Conservation (phyloP, 2,329 filamentous ascomycete species). For the Phaeomoniella chlamydospora region DNA sequence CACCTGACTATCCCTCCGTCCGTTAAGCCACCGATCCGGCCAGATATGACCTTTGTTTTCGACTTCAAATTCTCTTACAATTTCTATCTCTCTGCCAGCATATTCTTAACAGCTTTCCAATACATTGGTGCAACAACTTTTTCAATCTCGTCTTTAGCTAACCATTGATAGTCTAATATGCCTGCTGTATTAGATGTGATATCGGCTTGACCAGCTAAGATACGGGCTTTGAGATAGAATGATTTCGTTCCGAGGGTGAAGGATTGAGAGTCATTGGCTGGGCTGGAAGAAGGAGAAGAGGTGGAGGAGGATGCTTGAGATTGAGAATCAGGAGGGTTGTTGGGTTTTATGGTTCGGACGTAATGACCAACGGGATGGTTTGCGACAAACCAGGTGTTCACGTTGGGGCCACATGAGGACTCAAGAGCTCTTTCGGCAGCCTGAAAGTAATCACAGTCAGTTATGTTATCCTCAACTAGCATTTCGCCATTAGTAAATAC, state of each 20-base stretch:
- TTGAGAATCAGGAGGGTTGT: constrained; percentile 5
- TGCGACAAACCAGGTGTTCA: constrained; percentile 97
- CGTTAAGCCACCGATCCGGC: too few relatives aligned
- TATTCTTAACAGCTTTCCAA: constrained; percentile 62
- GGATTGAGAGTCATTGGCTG: background rate
- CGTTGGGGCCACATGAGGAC: constrained; percentile 72
- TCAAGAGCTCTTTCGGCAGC: constrained; percentile 67
- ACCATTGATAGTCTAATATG: constrained; percentile 76
- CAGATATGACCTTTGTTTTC: too few relatives aligned
- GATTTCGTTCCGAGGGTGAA: constrained; percentile 59
- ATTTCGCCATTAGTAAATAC: constrained; percentile 36
- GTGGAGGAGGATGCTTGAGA: background rate
- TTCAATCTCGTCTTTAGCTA: constrained; percentile 76
- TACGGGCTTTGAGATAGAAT: constrained; percentile 92
- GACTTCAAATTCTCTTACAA: too few relatives aligned
- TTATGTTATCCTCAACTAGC: background rate
- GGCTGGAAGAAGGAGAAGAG: constrained; percentile 4
- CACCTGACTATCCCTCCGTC: too few relatives aligned
- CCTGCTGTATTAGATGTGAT: constrained; percentile 48
- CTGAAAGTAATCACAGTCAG: constrained; percentile 30
- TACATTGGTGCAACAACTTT: constrained; percentile 52
- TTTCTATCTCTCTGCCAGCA: constrained; percentile 74
- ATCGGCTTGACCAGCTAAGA: constrained; percentile 92
- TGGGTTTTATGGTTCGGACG: constrained; percentile 39
- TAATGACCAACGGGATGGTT: constrained; percentile 77